A percentile compares a stretch with the other conserved stretches of the same genome.
These are phyloP conservation scores for Rhizopogon parksii DNA, from an alignment of 1,284 basidiomycete species.

Conservation along the genomic window DNA sequence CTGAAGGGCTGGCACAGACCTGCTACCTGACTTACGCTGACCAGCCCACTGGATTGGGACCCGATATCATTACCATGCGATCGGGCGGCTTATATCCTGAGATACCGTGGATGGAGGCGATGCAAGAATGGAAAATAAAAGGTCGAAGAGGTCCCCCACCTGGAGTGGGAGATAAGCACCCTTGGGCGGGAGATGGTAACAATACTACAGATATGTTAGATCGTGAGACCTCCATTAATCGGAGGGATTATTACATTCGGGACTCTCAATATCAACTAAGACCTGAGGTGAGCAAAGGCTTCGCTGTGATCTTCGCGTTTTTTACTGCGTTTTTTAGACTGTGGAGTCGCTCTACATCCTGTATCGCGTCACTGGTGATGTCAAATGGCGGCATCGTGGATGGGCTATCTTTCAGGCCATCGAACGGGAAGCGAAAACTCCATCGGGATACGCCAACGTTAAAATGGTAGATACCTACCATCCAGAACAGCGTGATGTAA, in stretches of 20 bases:
- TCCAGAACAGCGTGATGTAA: constrained; percentile 40
- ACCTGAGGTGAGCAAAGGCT: constrained; percentile 48
- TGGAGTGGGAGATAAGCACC: constrained; percentile 39
- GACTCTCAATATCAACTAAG: constrained; percentile 47
- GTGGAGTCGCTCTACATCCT: constrained; percentile 64
- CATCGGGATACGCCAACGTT: constrained; percentile 54
- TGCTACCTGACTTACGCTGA: constrained; percentile 65
- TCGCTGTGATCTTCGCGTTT: background rate
- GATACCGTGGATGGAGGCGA: constrained; percentile 45
- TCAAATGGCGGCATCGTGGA: constrained; percentile 67
- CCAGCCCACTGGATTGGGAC: constrained; percentile 51
- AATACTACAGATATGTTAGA: constrained; percentile 15
- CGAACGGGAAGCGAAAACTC: constrained; percentile 48
- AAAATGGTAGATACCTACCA: constrained; percentile 37
- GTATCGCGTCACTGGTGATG: constrained; percentile 65
- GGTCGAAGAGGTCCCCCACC: constrained; percentile 44
- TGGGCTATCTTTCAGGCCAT: constrained; percentile 73
- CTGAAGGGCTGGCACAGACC: constrained; percentile 59
- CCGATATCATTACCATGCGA: constrained; percentile 49
- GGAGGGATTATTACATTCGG: constrained; percentile 35
- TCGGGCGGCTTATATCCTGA: constrained; percentile 21
- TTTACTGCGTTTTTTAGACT: constrained; percentile 34
- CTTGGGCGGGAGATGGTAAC: constrained; percentile 21
- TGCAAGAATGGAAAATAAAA: constrained; percentile 44
- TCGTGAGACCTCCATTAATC: constrained; percentile 20